These are phyloP conservation scores for Peniophora sp. DNA, from an alignment of 1,284 basidiomycete species.

Conservation along the genomic window DNA sequence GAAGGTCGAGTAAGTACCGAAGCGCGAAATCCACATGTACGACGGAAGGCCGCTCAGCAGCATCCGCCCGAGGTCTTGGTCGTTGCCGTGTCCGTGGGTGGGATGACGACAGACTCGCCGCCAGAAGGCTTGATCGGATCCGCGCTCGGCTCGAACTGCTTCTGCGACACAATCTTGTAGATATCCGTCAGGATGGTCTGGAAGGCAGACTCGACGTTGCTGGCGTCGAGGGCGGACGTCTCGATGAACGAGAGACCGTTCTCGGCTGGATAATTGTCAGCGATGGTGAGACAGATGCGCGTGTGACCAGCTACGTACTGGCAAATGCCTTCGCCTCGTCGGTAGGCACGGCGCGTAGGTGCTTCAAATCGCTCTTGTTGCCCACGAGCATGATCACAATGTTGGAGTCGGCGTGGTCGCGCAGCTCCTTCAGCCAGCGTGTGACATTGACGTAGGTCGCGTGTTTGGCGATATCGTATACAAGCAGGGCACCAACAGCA, in stretches of 20 bases:
- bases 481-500: constrained; percentile 88
- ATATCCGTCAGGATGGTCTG: constrained; percentile 96
- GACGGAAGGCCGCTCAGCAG: constrained; percentile 21
- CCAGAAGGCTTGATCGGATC: constrained; percentile 63
- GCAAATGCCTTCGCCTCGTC: constrained; percentile 88
- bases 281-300: not conserved
- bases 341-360: constrained; percentile 91
- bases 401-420: constrained; percentile 90
- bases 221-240: constrained; percentile 98
- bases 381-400: constrained; percentile 94
- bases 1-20: no score
- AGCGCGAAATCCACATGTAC: no score
- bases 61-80: constrained; percentile 30
- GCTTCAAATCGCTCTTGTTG: constrained; percentile 98
- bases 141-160: constrained; percentile 76
- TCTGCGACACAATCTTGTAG: constrained; percentile 90
- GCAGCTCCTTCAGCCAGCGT: constrained; percentile 97
- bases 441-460: constrained; percentile 94
- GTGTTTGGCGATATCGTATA: constrained; percentile 94
- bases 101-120: constrained; percentile 73
- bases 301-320: constrained; percentile 42
- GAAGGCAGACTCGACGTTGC: constrained; percentile 96
- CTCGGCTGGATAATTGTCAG: constrained; percentile 35
- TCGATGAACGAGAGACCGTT: constrained; percentile 95
- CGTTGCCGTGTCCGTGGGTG: constrained; percentile 41